Conservation (phyloP, 257 asterid species). For the Nicotiana obtusifolia region DNA sequence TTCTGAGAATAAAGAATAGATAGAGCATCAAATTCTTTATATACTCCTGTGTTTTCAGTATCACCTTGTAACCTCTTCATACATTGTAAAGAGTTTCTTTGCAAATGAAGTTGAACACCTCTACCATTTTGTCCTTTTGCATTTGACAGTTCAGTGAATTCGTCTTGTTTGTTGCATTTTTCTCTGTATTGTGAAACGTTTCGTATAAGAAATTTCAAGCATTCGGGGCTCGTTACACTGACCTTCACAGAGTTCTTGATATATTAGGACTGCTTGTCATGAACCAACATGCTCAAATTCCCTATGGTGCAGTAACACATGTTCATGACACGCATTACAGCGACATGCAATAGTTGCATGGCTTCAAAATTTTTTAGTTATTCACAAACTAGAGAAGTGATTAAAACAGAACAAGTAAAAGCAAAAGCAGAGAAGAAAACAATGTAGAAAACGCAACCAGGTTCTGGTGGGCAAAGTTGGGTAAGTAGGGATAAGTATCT, state of each 20-base stretch:
- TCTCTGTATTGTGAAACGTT: too few relatives aligned
- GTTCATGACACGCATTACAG: background rate
- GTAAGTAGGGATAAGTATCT: slow-evolving; percentile 68
- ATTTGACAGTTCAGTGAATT: background rate
- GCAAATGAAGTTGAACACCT: background rate
- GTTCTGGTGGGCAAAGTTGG: slow-evolving; percentile 49
- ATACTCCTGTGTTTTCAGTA: background rate
- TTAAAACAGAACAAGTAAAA: slow-evolving; percentile 28
- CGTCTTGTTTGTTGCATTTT: background rate
- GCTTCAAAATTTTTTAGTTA: slow-evolving; percentile 22
- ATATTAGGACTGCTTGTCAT: background rate
- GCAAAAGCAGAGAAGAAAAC: slow-evolving; percentile 24
- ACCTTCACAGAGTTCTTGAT: background rate
- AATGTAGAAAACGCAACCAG: slow-evolving; percentile 22
- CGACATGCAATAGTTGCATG: background rate
- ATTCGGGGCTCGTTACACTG: background rate
- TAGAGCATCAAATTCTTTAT: background rate
- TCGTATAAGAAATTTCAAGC: background rate
- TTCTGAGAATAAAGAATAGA: slow-evolving; percentile 10
- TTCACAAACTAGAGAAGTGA: slow-evolving; percentile 20
- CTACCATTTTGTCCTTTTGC: background rate
- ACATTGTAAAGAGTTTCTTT: background rate
- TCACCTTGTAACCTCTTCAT: background rate
- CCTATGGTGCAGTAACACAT: background rate
- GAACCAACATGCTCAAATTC: background rate